phyloP scores from a whole-genome alignment of 139 green algal genomes.

The Edaphochlamys debaryana region DNA sequence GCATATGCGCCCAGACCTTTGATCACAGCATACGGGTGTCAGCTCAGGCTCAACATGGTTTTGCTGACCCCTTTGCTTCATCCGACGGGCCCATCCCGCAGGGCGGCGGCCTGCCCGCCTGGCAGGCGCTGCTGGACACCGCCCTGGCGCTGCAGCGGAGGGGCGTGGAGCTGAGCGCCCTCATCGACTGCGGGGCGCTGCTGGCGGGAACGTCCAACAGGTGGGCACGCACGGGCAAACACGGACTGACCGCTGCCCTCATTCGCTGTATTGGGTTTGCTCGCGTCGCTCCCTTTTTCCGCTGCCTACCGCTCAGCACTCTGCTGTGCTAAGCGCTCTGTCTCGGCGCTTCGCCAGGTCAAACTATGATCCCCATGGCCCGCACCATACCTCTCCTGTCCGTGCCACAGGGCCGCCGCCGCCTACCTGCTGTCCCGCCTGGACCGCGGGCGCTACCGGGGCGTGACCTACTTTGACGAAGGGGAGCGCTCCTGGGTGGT shows the following conservation, averaged over 20 bases:
- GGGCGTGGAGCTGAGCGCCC: constrained; percentile 40
- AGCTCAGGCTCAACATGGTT: too few species aligned
- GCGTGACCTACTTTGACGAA: constrained; percentile 60
- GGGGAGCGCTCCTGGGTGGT: constrained; percentile 3
- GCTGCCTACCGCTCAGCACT: too few species aligned
- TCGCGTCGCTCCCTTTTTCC: too few species aligned
- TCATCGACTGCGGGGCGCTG: constrained; percentile 71
- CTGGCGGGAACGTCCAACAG: constrained; percentile 60
- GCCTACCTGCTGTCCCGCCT: constrained; percentile 35
- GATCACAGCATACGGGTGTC: too few species aligned
- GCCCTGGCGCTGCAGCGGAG: too few species aligned
- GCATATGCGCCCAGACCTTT: too few species aligned
- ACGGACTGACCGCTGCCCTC: too few species aligned
- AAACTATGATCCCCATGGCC: background rate
- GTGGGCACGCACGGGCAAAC: constrained; percentile 3
- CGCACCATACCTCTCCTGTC: background rate
- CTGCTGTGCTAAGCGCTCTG: too few species aligned
- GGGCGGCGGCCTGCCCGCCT: constrained; percentile 17
- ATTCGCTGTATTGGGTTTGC: too few species aligned
- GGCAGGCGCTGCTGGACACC: constrained; percentile 55
- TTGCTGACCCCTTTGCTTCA: background rate
- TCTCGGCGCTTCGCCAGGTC: background rate
- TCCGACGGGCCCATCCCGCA: background rate
- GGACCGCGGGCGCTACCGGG: constrained; percentile 2
- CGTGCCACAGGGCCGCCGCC: constrained; percentile 24